Conservation (phyloP, 208 protist species). For the Vickermania spadyakhi region DNA sequence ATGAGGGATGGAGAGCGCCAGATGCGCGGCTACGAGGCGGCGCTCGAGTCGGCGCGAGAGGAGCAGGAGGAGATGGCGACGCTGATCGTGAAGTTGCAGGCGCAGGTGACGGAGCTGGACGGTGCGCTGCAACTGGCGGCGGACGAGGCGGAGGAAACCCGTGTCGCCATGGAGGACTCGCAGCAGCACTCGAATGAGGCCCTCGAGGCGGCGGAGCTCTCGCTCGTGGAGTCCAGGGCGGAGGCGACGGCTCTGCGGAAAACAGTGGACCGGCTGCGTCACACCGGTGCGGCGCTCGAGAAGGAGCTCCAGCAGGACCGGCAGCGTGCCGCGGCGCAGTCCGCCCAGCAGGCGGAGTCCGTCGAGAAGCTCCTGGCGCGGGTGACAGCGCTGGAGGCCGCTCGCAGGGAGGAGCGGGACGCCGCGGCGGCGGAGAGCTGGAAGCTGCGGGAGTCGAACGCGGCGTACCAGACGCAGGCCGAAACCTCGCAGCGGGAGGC, state of each 20-base stretch:
- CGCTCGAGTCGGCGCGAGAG: slow-evolving; percentile 23
- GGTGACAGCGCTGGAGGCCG: not conserved
- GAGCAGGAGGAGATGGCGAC: slow-evolving; percentile 24
- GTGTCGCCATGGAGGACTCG: slow-evolving; percentile 14
- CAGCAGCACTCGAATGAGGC: slow-evolving; percentile 19
- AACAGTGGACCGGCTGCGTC: slow-evolving; percentile 11
- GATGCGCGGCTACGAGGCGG: slow-evolving; percentile 24
- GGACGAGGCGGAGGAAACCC: slow-evolving; percentile 17
- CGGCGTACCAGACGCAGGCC: not conserved
- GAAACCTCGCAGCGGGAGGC: not conserved
- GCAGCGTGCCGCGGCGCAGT: slow-evolving; percentile 16
- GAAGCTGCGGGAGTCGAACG: not conserved
- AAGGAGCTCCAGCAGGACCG: slow-evolving; percentile 15
- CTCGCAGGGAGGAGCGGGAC: not conserved
- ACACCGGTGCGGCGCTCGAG: slow-evolving; percentile 13
- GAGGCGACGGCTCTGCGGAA: slow-evolving; percentile 13
- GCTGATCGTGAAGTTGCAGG: slow-evolving; percentile 27
- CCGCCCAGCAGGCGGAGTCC: not conserved
- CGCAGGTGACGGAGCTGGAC: slow-evolving; percentile 18
- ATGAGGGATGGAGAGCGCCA: slow-evolving; percentile 27
- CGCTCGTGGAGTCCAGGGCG: slow-evolving; percentile 10
- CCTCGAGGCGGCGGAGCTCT: slow-evolving; percentile 19
- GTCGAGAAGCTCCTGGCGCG: not conserved
- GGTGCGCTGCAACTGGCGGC: slow-evolving; percentile 13
- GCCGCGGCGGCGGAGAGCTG: not conserved